Base-by-base conservation (phyloP, 345 rosid species). In the Linum lewisii region DNA sequence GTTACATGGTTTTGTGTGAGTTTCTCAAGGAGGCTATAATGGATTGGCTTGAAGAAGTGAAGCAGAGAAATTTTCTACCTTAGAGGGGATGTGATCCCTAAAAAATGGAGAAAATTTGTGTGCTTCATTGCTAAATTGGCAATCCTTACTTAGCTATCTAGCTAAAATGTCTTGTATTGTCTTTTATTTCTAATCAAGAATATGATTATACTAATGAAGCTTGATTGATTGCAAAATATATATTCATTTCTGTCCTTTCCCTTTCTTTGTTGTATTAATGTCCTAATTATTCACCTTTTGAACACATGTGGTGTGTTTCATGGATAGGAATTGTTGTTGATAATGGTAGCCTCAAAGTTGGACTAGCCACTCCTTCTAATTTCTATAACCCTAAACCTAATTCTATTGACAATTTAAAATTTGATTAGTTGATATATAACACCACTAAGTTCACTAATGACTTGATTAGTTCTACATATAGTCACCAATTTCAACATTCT, bases 61-160 rank as follows among this genome's bases (percentile, higher is more conserved):
- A 81, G 88, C 66, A 58, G 83, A 77, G 72, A 79, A 83, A 83
- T 85, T 83, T 85, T 83, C 83, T 77, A 66, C 74, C 34, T 55
- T 47, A 25, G 42, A 44, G 23, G 20, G 5, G n/a, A 36, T 61
- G 22, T 67, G 15, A 19, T 57, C 62, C 47, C 51, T 29, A 8
- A 3, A 36, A 24, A 59, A 57, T 47, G 74, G 76, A 70, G 85
- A 73, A 85, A 85, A 80, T 82, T 85, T 75, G 71, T 82, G 77
- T 57, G 66, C 92, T 80, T 79, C 88, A 85, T 66, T 66, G 77
- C 80, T 70, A 54, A 42, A 59, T 21, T 62, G 75, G 79, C 69
- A 67, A 51, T 69, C 69, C 63, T 23, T 0, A 7, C 20, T 8
- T 5, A 21, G 16, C 29, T 54, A 11, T 16, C 47, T 42, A 0